Evolutionary conservation across 306 rosid genomes (phyloP).

Genomic region (Nissolia schottii): DNA sequence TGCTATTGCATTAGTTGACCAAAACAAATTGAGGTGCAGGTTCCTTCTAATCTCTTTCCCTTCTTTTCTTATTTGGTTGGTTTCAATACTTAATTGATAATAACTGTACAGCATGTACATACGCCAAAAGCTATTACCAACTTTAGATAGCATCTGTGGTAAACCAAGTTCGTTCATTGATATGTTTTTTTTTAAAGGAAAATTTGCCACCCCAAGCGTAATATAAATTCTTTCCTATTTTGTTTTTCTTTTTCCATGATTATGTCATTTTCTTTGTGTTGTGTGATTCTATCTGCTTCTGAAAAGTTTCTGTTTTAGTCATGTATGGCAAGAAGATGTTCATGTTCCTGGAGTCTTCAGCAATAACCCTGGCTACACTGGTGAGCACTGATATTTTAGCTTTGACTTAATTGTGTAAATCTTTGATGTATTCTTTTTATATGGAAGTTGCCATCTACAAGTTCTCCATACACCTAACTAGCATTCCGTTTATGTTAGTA

Average conservation of each 20-base stretch:
- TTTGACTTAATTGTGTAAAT: not conserved
- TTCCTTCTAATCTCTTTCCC: conserved; percentile 11
- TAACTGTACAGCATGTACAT: not conserved
- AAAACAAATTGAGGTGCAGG: conserved; percentile 69
- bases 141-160: conserved; percentile 6
- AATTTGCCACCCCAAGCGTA: not conserved
- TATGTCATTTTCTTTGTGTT: conserved; percentile 2
- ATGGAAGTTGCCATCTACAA: not conserved
- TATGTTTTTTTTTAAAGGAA: not conserved
- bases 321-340: conserved; percentile 48
- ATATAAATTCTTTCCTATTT: not conserved
- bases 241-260: conserved; percentile 5
- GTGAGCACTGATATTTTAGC: conserved; percentile 37
- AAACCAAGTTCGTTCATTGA: conserved; percentile 11
- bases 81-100: conserved; percentile 4
- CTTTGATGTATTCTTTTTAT: not conserved
- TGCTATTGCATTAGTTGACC: conserved; percentile 89
- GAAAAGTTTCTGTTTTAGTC: conserved; percentile 50
- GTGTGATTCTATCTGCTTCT: conserved; percentile 33
- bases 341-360: conserved; percentile 40
- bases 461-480: not conserved
- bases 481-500: conserved; percentile 7
- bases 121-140: not conserved
- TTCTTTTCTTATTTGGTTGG: conserved; percentile 9
- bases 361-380: conserved; percentile 69